A percentile compares a stretch with the other conserved stretches of the same genome.
Evolutionary conservation across 1,284 basidiomycete species (phyloP).

Genomic region (Irpex sp.): DNA sequence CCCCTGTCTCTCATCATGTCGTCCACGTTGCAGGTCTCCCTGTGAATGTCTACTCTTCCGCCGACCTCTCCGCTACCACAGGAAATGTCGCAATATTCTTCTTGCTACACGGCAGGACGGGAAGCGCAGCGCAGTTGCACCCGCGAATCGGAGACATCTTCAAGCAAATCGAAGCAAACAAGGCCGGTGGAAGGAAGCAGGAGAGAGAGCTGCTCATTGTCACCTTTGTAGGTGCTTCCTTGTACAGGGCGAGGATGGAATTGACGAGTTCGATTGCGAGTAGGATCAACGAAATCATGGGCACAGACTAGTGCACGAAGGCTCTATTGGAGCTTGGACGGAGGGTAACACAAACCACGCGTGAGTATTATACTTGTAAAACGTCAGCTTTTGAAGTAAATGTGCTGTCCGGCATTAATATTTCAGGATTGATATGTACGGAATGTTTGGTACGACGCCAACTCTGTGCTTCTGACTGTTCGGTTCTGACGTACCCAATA

Average conservation of each 20-base stretch:
- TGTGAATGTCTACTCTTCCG: slow-evolving; percentile 36
- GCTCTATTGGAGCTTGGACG: slow-evolving; percentile 56
- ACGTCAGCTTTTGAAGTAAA: background rate
- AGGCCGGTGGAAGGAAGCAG: slow-evolving; percentile 14
- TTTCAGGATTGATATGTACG: slow-evolving; percentile 70
- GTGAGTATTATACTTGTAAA: slow-evolving; percentile 33
- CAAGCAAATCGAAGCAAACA: slow-evolving; percentile 21
- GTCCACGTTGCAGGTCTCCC: slow-evolving; percentile 42
- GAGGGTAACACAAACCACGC: slow-evolving; percentile 62
- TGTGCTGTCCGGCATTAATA: slow-evolving; percentile 5
- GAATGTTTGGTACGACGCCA: slow-evolving; percentile 49
- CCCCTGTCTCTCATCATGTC: slow-evolving; percentile 22
- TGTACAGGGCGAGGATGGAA: background rate
- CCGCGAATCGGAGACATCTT: slow-evolving; percentile 25
- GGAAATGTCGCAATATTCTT: slow-evolving; percentile 49
- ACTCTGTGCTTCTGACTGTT: background rate
- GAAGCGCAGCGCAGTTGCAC: slow-evolving; percentile 25
- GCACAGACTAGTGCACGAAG: slow-evolving; percentile 43
- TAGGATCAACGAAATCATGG: slow-evolving; percentile 84
- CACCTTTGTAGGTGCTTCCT: slow-evolving; percentile 42
- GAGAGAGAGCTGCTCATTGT: slow-evolving; percentile 48
- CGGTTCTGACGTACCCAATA: background rate
- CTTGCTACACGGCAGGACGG: slow-evolving; percentile 55
- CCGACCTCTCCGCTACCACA: slow-evolving; percentile 16
- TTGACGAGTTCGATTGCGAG: background rate